A percentile compares a stretch with the other conserved stretches of the same genome.
Evolutionary conservation across 345 rosid species (phyloP).

Genomic region (Sisymbrium altissimum): DNA sequence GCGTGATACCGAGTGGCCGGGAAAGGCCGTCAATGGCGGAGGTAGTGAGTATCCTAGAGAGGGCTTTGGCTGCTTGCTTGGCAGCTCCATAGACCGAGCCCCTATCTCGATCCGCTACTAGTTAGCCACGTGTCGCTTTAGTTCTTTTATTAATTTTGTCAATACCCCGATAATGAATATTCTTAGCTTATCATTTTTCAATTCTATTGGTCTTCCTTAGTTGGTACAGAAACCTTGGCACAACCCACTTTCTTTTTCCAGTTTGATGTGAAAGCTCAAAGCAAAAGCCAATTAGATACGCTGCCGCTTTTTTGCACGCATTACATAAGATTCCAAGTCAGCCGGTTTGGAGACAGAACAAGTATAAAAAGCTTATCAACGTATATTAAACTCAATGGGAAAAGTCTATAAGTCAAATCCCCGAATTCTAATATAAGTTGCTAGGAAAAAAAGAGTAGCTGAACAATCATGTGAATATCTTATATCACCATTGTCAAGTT

Average conservation of each 20-base stretch:
- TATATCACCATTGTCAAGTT: background rate
- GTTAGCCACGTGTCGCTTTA: conserved; percentile 5
- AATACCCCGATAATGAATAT: background rate
- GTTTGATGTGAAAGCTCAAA: conserved; percentile 14
- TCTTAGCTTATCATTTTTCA: background rate
- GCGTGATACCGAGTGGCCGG: conserved; percentile 48
- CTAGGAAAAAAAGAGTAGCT: background rate
- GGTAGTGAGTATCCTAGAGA: conserved; percentile 50
- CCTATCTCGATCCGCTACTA: conserved; percentile 34
- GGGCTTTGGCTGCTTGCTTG: conserved; percentile 49
- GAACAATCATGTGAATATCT: background rate
- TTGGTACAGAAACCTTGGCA: background rate
- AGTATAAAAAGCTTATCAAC: background rate
- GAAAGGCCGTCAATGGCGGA: conserved; percentile 64
- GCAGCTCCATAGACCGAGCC: conserved; percentile 32
- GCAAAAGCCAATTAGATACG: background rate
- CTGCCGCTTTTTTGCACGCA: background rate
- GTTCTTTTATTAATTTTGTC: background rate
- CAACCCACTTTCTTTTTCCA: background rate
- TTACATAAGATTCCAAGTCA: conserved; percentile 9
- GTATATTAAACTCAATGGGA: background rate
- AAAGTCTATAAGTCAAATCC: background rate
- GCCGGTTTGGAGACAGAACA: background rate
- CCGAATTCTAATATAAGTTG: background rate
- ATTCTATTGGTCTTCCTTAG: background rate